Percentiles rank a stretch among this genome's conserved stretches.
These are phyloP conservation scores for barley (Hordeum vulgare) DNA, from an alignment of 176 grass and related monocot species.

Conservation along the genomic window DNA sequence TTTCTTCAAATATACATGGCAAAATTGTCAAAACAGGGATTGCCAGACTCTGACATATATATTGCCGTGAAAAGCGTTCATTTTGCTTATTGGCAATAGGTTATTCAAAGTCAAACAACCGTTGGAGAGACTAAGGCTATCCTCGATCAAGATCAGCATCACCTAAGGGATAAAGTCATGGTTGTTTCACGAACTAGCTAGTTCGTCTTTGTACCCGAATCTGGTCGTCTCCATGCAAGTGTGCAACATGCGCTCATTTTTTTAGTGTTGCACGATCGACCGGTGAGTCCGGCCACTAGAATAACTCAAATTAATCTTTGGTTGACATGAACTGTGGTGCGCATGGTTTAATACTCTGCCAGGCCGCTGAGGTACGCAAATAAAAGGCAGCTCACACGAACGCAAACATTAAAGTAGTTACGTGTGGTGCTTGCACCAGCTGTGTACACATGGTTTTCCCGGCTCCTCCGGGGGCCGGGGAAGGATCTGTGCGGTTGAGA, in stretches of 20 bases:
- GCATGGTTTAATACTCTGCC: neutral
- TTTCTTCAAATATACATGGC: too few species aligned
- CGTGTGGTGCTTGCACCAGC: neutral
- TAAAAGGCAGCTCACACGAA: neutral
- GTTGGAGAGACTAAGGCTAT: neutral
- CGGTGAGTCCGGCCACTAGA: neutral
- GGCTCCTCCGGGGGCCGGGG: neutral
- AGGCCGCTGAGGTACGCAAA: neutral
- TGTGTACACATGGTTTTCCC: neutral
- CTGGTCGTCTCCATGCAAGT: slow-evolving; percentile 20
- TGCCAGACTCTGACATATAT: too few species aligned
- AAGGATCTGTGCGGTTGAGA: neutral
- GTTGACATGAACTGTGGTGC: neutral
- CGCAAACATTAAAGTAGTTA: neutral
- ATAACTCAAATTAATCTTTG: neutral
- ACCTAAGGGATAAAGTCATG: neutral
- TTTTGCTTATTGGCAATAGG: neutral
- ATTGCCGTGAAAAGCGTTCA: too few species aligned
- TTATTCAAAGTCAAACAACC: neutral
- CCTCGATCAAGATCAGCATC: neutral
- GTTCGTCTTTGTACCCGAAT: slow-evolving; percentile 31
- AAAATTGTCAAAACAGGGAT: too few species aligned
- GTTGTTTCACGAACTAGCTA: neutral
- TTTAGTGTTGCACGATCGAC: slow-evolving; percentile 3
- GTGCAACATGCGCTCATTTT: neutral